Conservation (phyloP, 23 red algal species). For the Cyanidium caldarium region DNA sequence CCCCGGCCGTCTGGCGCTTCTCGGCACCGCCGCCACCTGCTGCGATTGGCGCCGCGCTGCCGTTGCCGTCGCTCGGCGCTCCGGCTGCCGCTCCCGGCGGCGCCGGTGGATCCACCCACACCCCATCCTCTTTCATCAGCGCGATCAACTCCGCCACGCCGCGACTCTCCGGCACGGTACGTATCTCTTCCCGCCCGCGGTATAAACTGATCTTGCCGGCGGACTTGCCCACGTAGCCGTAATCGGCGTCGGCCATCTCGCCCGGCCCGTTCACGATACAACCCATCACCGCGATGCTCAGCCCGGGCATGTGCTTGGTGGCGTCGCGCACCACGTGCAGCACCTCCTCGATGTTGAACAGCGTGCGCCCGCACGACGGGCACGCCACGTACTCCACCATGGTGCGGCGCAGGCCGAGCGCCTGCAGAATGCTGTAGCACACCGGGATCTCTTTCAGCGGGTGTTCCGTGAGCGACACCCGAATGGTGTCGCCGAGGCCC, state of each 20-base stretch:
- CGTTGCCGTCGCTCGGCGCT: not conserved
- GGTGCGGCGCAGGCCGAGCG: constrained; percentile 63
- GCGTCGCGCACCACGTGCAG: constrained; percentile 91
- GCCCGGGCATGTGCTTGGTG: constrained; percentile 91
- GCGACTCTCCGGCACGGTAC: constrained; percentile 45
- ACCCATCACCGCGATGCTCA: constrained; percentile 97
- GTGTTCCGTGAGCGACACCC: constrained; percentile 86
- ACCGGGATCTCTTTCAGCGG: constrained; percentile 97
- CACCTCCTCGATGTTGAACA: constrained; percentile 91
- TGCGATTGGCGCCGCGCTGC: too few relatives aligned
- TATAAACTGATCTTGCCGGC: constrained; percentile 79
- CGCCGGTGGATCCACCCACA: constrained; percentile 77
- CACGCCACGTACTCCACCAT: constrained; percentile 99
- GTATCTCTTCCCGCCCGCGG: constrained; percentile 78
- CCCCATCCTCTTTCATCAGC: constrained; percentile 84
- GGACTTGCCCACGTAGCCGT: constrained; percentile 90
- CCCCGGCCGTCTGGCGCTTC: too few relatives aligned
- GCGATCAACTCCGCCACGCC: constrained; percentile 79
- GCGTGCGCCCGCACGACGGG: constrained; percentile 83
- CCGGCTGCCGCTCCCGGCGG: not conserved
- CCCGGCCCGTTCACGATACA: constrained; percentile 99
- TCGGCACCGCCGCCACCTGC: too few relatives aligned
- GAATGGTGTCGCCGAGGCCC: constrained; percentile 92
- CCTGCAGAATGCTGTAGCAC: constrained; percentile 95
- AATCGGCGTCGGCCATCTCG: constrained; percentile 99